Percentiles rank a stretch among this genome's conserved stretches.
Conservation (phyloP, 169 alveolate genomes). For the Cryptosporidium bovis region DNA sequence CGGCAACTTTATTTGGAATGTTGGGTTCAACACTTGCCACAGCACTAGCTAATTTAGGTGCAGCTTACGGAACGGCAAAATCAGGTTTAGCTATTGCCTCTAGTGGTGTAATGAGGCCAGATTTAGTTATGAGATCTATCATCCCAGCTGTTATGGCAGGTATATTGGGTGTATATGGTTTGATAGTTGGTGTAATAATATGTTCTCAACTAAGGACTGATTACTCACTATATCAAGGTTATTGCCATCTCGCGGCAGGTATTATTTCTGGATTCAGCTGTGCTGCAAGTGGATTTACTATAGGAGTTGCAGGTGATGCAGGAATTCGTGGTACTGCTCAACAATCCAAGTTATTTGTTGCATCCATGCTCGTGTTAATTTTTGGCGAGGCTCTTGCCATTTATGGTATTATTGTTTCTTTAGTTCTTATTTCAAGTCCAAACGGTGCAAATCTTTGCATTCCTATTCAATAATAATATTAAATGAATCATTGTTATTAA, state of each 20-base stretch:
- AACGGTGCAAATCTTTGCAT: conserved; percentile 21
- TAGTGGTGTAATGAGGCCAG: conserved; percentile 91
- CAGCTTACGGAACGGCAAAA: conserved; percentile 92
- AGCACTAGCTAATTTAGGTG: conserved; percentile 89
- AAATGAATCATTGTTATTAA: neutral
- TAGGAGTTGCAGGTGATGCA: conserved; percentile 91
- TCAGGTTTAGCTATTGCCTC: conserved; percentile 90
- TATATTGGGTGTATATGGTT: conserved; percentile 91
- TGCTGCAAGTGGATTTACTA: conserved; percentile 90
- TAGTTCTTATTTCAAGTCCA: conserved; percentile 78
- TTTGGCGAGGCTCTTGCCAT: conserved; percentile 91
- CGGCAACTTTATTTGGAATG: conserved; percentile 84
- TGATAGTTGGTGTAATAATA: conserved; percentile 88
- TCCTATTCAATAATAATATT: conserved; percentile 17
- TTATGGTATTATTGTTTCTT: conserved; percentile 86
- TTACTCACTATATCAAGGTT: conserved; percentile 83
- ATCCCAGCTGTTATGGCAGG: conserved; percentile 94
- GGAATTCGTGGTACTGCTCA: conserved; percentile 89
- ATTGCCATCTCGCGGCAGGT: conserved; percentile 88
- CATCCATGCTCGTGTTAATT: conserved; percentile 88
- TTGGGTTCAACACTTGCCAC: conserved; percentile 88
- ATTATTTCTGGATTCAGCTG: conserved; percentile 88
- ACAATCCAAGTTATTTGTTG: conserved; percentile 87
- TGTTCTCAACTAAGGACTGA: conserved; percentile 81
- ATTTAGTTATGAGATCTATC: conserved; percentile 86